A percentile compares a stretch with the other conserved stretches of the same genome.
These are phyloP conservation scores for Aspergillus pseudoterreus DNA, from an alignment of 2,329 filamentous ascomycete species.

Conservation along the genomic window DNA sequence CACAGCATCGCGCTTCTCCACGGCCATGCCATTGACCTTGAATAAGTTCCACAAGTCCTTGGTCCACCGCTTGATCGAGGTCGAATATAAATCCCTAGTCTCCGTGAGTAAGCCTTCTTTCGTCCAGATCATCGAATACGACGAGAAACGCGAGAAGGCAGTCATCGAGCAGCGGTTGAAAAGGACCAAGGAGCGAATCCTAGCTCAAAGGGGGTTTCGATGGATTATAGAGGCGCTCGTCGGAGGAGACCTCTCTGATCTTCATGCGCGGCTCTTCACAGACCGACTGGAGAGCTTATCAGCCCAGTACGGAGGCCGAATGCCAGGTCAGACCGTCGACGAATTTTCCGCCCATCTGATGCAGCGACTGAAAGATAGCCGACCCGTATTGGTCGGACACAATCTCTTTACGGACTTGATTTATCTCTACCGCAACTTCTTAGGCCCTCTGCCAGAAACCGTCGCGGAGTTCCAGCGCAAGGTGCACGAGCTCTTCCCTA, in stretches of 20 bases:
- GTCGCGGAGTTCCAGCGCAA: conserved; percentile 51
- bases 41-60: conserved; percentile 62
- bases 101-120: conserved; percentile 36
- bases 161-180: conserved; percentile 26
- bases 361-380: conserved; percentile 41
- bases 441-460: conserved; percentile 54
- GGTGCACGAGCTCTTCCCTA: conserved; percentile 53
- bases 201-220: conserved; percentile 40
- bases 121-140: conserved; percentile 38
- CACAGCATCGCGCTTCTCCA: conserved; percentile 14
- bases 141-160: conserved; percentile 33
- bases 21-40: conserved; percentile 30
- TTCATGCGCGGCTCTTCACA: conserved; percentile 32
- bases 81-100: conserved; percentile 50
- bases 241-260: conserved; percentile 38
- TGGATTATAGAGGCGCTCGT: conserved; percentile 47
- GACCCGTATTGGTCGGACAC: conserved; percentile 57
- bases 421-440: conserved; percentile 59
- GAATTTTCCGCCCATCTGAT: conserved; percentile 32
- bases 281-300: conserved; percentile 16
- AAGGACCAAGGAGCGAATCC: conserved; percentile 24
- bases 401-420: conserved; percentile 62
- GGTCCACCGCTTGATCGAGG: conserved; percentile 63
- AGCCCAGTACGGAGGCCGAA: not conserved
- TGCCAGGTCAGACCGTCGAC: conserved; percentile 18